These are phyloP conservation scores for Raphanus sativus DNA, from an alignment of 345 rosid species.

Conservation along the genomic window DNA sequence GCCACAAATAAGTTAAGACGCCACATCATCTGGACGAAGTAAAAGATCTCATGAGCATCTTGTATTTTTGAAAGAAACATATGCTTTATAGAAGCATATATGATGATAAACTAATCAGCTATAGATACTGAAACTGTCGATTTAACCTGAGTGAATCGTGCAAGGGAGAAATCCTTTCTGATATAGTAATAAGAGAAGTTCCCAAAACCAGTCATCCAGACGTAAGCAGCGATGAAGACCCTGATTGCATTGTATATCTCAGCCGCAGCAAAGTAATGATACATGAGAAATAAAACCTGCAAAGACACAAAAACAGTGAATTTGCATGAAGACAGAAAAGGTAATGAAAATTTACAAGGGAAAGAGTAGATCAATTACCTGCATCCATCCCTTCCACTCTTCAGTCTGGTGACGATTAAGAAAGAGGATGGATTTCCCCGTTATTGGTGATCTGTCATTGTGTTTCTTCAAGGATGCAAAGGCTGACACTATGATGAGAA, in stretches of 20 bases:
- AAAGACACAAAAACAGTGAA: constrained; percentile 9
- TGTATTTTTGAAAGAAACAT: constrained; percentile 2
- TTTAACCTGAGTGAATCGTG: constrained; percentile 90
- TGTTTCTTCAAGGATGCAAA: constrained; percentile 90
- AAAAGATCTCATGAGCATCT: constrained; percentile 24
- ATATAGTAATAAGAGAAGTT: constrained; percentile 97
- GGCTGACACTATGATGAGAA: constrained; percentile 79
- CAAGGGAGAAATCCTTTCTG: constrained; percentile 90
- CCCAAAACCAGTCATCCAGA: constrained; percentile 99
- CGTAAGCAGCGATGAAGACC: constrained; percentile 94
- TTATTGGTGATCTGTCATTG: constrained; percentile 69
- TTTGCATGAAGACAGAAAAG: constrained; percentile 1
- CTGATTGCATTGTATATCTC: constrained; percentile 96
- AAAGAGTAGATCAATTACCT: constrained; percentile 53
- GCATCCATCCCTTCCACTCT: constrained; percentile 99
- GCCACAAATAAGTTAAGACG: constrained; percentile 93
- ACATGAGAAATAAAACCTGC: constrained; percentile 93
- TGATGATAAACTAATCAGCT: constrained; percentile 9
- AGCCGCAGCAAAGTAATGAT: constrained; percentile 94
- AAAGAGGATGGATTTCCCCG: constrained; percentile 77
- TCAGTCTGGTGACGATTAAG: constrained; percentile 96
- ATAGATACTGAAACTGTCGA: constrained; percentile 4
- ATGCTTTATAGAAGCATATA: constrained; percentile 3
- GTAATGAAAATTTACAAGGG: neutral
- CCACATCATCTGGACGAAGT: constrained; percentile 96